Base-by-base conservation (phyloP, 257 asterid genomes). In the Lithospermum erythrorhizon region DNA sequence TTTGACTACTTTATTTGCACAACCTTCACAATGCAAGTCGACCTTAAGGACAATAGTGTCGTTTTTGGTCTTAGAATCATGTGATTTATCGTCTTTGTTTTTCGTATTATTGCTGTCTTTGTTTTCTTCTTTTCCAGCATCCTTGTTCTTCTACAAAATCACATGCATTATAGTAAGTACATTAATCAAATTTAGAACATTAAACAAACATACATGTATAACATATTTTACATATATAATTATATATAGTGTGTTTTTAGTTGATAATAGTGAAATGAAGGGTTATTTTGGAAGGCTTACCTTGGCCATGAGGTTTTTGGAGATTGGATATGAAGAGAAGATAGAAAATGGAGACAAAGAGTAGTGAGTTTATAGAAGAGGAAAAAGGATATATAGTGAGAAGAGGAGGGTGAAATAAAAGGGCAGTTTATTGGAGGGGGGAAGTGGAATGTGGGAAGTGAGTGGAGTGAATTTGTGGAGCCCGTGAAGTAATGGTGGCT, bases 21-120 rank as follows among this genome's bases (percentile, higher is more conserved):
- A 90, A 60, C 96, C 97, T 0, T 83, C 85, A 21, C 97, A 90
- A 59, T 90, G 96, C 68, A 90, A 70, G 30, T 90, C 95, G 7
- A 80, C 61, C 52, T 83, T 90, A 63, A 87, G 63, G 37, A 90
- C 82, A 11, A 85, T 85, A 51, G 79, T 79, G 27, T 30, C 21
- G 20, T 49, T 67, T 6, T 55, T 56, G 27, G 22, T 56, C 56
- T 41, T 59, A 48, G 54, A 55, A 18, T 66, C 73, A 0, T 56
- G 57, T 9, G 67, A 78, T 2, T 61, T 75, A 8, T 35, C 61
- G 14, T 35, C 67, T 10, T 75, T 68, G 66, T 68, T 82, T 56
- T 53, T 30, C 6, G 7, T 30, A 7, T 4, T 30, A 7, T 30
- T 30, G 37, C 6, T 27, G 30, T 27, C 30, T 3, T 27, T 3